A percentile compares a stretch with the other conserved stretches of the same genome.
phyloP scores from a whole-genome alignment of 257 asterid species.

The Oldenlandia corymbosa region DNA sequence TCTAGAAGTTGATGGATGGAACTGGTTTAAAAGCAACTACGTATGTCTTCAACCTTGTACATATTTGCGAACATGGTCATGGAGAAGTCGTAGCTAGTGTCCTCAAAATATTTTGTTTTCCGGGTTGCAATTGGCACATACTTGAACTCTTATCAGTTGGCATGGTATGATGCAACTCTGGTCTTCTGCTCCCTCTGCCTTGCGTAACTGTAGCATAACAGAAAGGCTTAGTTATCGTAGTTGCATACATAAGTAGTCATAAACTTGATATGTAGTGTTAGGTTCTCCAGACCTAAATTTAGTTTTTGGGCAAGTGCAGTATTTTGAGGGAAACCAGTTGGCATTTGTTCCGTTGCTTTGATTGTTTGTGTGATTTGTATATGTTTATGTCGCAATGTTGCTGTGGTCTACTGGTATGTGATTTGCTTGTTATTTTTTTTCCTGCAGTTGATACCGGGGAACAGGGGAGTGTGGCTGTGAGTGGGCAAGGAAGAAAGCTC shows the following conservation, averaged over 20 bases:
- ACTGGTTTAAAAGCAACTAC: background rate
- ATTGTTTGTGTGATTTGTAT: background rate
- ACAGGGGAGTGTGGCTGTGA: background rate
- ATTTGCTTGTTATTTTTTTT: background rate
- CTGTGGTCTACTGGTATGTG: background rate
- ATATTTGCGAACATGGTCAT: too few relatives aligned
- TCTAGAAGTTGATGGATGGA: background rate
- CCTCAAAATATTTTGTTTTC: too few relatives aligned
- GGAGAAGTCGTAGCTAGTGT: too few relatives aligned
- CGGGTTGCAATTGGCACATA: too few relatives aligned
- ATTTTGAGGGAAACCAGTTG: background rate
- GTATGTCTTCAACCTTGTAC: background rate
- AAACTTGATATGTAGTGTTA: too few relatives aligned
- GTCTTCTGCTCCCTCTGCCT: too few relatives aligned
- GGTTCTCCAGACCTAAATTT: background rate
- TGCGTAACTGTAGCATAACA: too few relatives aligned
- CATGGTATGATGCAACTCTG: too few relatives aligned
- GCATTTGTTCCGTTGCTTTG: background rate
- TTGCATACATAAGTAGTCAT: too few relatives aligned
- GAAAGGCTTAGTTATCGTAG: too few relatives aligned
- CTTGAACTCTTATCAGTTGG: background rate
- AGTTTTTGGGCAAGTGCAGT: background rate
- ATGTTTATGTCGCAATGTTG: too few relatives aligned
- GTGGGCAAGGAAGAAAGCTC: background rate
- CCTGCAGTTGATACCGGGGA: conserved; percentile 14